Evolutionary conservation across 2,329 filamentous ascomycete genomes (phyloP).

Genomic region (Stachybotrys chlorohalonatus): DNA sequence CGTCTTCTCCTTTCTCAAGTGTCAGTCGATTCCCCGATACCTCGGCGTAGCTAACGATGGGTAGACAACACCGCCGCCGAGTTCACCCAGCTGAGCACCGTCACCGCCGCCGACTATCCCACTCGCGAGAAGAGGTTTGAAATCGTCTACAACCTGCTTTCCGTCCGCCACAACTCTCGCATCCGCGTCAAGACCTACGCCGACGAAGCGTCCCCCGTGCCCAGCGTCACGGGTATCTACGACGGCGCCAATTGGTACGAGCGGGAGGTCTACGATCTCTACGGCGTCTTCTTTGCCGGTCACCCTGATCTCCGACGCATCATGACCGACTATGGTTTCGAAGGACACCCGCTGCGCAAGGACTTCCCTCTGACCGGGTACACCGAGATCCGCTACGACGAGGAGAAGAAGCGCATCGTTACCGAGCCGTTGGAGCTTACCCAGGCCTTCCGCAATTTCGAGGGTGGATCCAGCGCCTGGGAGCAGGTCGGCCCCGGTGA

Average conservation of each 20-base stretch:
- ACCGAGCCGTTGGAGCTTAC: slow-evolving; percentile 96
- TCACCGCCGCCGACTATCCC: slow-evolving; percentile 93
- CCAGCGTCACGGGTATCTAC: slow-evolving; percentile 76
- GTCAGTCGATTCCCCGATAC: slow-evolving; percentile 25
- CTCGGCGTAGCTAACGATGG: slow-evolving; percentile 3
- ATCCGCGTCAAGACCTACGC: slow-evolving; percentile 98
- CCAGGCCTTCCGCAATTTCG: slow-evolving; percentile 97
- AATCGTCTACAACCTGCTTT: slow-evolving; percentile 94
- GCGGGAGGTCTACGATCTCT: slow-evolving; percentile 94
- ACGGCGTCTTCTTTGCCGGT: slow-evolving; percentile 91
- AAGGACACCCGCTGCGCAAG: slow-evolving; percentile 93
- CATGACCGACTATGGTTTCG: slow-evolving; percentile 99
- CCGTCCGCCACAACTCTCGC: slow-evolving; percentile 89
- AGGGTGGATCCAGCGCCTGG: slow-evolving; percentile 70
- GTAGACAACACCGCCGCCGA: slow-evolving; percentile 91
- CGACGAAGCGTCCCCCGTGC: slow-evolving; percentile 89
- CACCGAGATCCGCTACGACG: slow-evolving; percentile 95
- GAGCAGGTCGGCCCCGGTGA: slow-evolving; percentile 59
- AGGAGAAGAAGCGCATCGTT: slow-evolving; percentile 99
- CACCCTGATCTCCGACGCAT: slow-evolving; percentile 95
- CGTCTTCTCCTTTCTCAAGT: slow-evolving; percentile 88
- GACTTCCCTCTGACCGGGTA: slow-evolving; percentile 98
- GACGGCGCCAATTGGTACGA: slow-evolving; percentile 99
- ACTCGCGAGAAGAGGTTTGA: slow-evolving; percentile 95
- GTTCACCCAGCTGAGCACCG: slow-evolving; percentile 85